A percentile compares a stretch with the other conserved stretches of the same genome.
Evolutionary conservation across 352 stramenopile genomes (phyloP).

Genomic region (Globisporangium heterothallicum): DNA sequence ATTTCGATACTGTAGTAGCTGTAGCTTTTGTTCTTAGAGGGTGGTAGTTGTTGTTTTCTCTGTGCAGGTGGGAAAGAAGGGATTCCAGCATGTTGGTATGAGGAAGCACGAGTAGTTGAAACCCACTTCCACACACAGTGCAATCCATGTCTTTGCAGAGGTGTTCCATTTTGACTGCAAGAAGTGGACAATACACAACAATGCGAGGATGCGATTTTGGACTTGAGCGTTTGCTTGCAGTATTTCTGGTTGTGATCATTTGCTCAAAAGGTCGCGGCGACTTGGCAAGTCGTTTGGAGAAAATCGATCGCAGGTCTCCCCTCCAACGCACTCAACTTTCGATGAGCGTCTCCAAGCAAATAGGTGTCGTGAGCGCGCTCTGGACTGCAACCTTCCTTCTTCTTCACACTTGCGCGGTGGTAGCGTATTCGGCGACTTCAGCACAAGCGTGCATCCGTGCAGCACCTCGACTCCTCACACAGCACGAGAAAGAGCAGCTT

Average conservation of each 20-base stretch:
- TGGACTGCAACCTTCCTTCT: neutral
- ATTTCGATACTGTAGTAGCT: neutral
- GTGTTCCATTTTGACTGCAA: no score
- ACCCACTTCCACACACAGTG: no score
- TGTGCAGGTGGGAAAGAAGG: no score
- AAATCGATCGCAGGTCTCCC: no score
- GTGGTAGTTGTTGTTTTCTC: slow-evolving; percentile 3
- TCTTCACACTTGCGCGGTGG: neutral
- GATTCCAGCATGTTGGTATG: no score
- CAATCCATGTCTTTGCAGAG: no score
- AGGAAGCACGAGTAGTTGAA: no score
- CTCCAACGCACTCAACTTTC: neutral
- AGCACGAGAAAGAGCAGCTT: slow-evolving; percentile 22
- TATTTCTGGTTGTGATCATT: neutral
- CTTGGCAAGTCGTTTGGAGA: neutral
- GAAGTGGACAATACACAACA: no score
- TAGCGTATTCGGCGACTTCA: neutral
- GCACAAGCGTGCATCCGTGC: slow-evolving; percentile 18
- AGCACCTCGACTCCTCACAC: slow-evolving; percentile 24
- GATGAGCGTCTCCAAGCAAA: neutral
- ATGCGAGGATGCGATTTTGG: no score
- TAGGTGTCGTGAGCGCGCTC: neutral
- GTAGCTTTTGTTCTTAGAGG: slow-evolving; percentile 8
- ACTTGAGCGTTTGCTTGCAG: neutral
- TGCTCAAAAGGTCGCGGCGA: neutral